Conservation (phyloP, 2,329 filamentous ascomycete species). For the Remersonia thermophila region DNA sequence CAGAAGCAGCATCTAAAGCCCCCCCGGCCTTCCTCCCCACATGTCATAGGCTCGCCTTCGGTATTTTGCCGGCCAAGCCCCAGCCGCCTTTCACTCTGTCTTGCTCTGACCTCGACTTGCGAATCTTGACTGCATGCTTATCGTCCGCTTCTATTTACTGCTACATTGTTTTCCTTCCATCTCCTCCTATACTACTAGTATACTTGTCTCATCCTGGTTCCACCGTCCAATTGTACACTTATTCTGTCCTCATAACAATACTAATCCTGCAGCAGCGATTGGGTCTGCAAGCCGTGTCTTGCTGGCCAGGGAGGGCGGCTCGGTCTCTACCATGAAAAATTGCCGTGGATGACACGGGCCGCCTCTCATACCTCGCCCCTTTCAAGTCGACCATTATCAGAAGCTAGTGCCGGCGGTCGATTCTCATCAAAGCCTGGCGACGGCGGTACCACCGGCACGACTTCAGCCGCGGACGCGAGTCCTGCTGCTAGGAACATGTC, state of each 20-base stretch:
- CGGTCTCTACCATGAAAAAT: slow-evolving; percentile 11
- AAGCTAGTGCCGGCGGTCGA: neutral
- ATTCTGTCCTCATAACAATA: too few relatives aligned
- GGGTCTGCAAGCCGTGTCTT: slow-evolving; percentile 13
- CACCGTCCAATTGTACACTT: too few relatives aligned
- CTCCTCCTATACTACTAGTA: neutral
- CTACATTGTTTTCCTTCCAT: neutral
- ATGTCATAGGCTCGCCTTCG: slow-evolving; percentile 1
- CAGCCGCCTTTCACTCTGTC: neutral
- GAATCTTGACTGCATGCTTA: too few relatives aligned
- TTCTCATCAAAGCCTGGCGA: too few relatives aligned
- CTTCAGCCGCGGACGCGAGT: neutral
- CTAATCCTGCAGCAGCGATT: slow-evolving; percentile 5
- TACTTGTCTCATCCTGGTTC: neutral
- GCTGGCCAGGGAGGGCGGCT: slow-evolving; percentile 4
- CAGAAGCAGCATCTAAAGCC: neutral
- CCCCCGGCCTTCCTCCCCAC: slow-evolving; percentile 2
- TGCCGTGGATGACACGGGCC: slow-evolving; percentile 8
- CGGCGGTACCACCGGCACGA: too few relatives aligned
- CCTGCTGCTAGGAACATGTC: neutral
- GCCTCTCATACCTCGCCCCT: slow-evolving; percentile 7
- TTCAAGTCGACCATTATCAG: neutral
- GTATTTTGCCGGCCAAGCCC: neutral
- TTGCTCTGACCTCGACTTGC: neutral
- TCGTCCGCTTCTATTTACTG: too few relatives aligned